A percentile compares a stretch with the other conserved stretches of the same genome.
Evolutionary conservation across 2,329 filamentous ascomycete species (phyloP).

Genomic region (Davidsoniella australis): DNA sequence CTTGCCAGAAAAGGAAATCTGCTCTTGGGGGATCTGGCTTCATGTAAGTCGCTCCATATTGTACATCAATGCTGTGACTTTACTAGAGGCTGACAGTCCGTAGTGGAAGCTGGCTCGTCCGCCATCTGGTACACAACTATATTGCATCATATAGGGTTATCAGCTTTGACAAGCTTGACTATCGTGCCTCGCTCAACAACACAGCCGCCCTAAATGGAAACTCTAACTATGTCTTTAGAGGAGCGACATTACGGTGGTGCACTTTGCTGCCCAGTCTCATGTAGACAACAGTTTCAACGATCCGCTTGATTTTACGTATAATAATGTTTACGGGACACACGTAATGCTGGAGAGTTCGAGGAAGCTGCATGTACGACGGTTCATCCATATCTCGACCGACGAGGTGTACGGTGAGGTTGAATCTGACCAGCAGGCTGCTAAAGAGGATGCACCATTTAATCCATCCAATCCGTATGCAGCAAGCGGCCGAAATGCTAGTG

Average conservation of each 20-base stretch:
- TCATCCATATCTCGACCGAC: slow-evolving; percentile 71
- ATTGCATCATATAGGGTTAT: slow-evolving; percentile 59
- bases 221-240: slow-evolving; percentile 66
- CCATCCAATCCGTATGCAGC: slow-evolving; percentile 73
- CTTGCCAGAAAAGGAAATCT: too few relatives aligned
- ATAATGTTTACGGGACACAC: slow-evolving; percentile 73
- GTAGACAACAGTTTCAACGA: slow-evolving; percentile 72
- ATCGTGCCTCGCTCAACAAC: slow-evolving; percentile 68
- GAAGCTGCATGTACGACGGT: slow-evolving; percentile 51
- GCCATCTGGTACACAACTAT: slow-evolving; percentile 60
- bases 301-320: slow-evolving; percentile 64
- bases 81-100: slow-evolving; percentile 12
- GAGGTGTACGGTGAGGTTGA: slow-evolving; percentile 73
- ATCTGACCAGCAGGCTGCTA: slow-evolving; percentile 51
- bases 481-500: slow-evolving; percentile 70
- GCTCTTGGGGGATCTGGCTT: slow-evolving; percentile 52
- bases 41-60: slow-evolving; percentile 40
- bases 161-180: slow-evolving; percentile 73
- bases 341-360: slow-evolving; percentile 63
- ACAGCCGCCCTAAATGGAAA: slow-evolving; percentile 49
- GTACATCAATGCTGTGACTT: too few relatives aligned
- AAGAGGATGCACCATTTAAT: slow-evolving; percentile 56
- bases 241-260: slow-evolving; percentile 65
- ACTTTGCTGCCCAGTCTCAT: slow-evolving; percentile 75
- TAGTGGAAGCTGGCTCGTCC: slow-evolving; percentile 69